Evolutionary conservation across 2,329 filamentous ascomycete genomes (phyloP).

Genomic region (Dendrostoma leiphaemia): DNA sequence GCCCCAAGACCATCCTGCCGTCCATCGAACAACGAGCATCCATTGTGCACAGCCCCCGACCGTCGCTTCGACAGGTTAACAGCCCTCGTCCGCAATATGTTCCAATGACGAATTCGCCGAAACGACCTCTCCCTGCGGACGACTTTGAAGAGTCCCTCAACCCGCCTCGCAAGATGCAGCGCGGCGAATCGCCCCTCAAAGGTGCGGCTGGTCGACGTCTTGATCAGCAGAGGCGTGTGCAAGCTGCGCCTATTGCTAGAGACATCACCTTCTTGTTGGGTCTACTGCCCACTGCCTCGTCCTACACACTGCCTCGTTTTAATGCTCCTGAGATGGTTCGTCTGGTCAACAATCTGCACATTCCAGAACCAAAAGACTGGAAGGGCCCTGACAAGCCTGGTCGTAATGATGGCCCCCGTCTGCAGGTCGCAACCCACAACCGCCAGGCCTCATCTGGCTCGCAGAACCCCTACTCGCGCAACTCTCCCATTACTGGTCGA

Average conservation of each 20-base stretch:
- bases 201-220: constrained; percentile 82
- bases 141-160: constrained; percentile 68
- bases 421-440: constrained; percentile 20
- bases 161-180: constrained; percentile 79
- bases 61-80: constrained; percentile 27
- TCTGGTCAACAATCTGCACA: constrained; percentile 65
- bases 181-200: constrained; percentile 91
- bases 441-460: constrained; percentile 23
- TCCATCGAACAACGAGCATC: constrained; percentile 52
- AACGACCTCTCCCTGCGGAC: constrained; percentile 61
- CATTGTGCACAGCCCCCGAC: constrained; percentile 43
- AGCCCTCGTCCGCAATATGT: constrained; percentile 50
- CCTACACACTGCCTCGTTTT: constrained; percentile 71
- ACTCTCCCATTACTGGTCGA: constrained; percentile 29
- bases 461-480: constrained; percentile 23
- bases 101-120: constrained; percentile 52
- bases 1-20: constrained; percentile 56
- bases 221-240: constrained; percentile 70
- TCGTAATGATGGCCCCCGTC: constrained; percentile 26
- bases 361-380: constrained; percentile 61
- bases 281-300: constrained; percentile 70
- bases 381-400: constrained; percentile 38
- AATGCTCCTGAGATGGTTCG: constrained; percentile 69
- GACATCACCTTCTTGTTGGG: constrained; percentile 64
- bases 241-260: constrained; percentile 68